These are phyloP conservation scores for Sapria himalayana DNA, from an alignment of 345 rosid species.

Conservation along the genomic window DNA sequence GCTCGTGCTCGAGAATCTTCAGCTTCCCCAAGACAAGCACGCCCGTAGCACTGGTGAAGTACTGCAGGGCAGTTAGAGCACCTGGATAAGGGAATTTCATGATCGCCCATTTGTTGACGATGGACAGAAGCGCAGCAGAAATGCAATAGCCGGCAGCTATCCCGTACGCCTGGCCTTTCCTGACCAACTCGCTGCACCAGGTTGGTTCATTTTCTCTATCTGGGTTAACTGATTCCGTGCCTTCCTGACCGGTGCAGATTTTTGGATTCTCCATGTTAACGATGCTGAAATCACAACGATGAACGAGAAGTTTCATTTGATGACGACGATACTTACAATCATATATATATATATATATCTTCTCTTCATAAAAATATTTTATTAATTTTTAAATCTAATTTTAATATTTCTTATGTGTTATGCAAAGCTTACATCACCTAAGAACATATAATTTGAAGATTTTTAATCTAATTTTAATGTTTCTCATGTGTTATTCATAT, in stretches of 20 bases:
- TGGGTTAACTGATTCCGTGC: slow-evolving; percentile 6
- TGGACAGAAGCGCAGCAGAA: slow-evolving; percentile 85
- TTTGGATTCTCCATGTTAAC: slow-evolving; percentile 25
- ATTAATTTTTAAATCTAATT: too few species aligned
- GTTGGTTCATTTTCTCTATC: slow-evolving; percentile 9
- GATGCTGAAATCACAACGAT: too few species aligned
- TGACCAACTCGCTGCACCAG: slow-evolving; percentile 27
- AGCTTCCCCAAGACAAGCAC: slow-evolving; percentile 37
- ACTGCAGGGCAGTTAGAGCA: slow-evolving; percentile 81
- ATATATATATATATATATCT: too few species aligned
- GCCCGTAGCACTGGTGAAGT: slow-evolving; percentile 75
- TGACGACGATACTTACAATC: too few species aligned
- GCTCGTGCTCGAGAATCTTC: slow-evolving; percentile 53
- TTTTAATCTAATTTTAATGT: too few species aligned
- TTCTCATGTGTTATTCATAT: too few species aligned
- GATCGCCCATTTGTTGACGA: slow-evolving; percentile 95
- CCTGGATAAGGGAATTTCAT: slow-evolving; percentile 97
- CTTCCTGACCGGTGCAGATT: slow-evolving; percentile 10
- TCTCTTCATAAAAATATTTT: too few species aligned
- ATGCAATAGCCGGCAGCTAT: slow-evolving; percentile 78
- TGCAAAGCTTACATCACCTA: too few species aligned
- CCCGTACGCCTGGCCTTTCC: slow-evolving; percentile 51
- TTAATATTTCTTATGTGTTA: too few species aligned
- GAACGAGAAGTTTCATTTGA: too few species aligned
- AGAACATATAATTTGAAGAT: too few species aligned